Conservation (phyloP, 805 yeast species). For the Schizosaccharomyces japonicus region DNA sequence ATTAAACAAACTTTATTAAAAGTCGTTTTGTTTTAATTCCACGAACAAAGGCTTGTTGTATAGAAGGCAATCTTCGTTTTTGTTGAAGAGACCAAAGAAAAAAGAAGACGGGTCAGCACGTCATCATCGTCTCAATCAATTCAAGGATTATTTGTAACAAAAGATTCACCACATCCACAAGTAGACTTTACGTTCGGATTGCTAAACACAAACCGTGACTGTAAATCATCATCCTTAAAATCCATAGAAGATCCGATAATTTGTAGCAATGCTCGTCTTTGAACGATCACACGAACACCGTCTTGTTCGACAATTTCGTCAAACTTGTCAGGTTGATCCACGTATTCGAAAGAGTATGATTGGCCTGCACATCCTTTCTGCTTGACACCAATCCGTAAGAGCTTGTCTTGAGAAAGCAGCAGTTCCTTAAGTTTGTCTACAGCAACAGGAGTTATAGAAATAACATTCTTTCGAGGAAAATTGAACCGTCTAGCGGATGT, state of each 20-base stretch:
- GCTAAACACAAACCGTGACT: conserved; percentile 70
- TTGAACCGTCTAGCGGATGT: too few species aligned
- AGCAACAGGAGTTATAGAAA: not conserved
- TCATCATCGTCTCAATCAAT: too few species aligned
- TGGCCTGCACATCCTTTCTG: conserved; percentile 94
- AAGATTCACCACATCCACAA: conserved; percentile 97
- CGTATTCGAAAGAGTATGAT: conserved; percentile 77
- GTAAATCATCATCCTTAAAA: conserved; percentile 82
- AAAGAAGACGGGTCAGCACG: too few species aligned
- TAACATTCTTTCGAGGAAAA: conserved; percentile 1
- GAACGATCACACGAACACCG: conserved; percentile 66
- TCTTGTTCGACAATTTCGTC: conserved; percentile 83
- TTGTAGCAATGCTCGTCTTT: conserved; percentile 84
- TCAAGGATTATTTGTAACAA: conserved; percentile 18
- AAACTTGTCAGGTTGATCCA: conserved; percentile 72
- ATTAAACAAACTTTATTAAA: too few species aligned
- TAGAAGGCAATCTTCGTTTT: too few species aligned
- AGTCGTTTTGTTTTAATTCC: too few species aligned
- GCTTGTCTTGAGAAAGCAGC: conserved; percentile 27
- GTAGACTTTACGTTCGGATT: conserved; percentile 95
- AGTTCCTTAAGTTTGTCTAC: not conserved
- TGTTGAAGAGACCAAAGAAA: too few species aligned
- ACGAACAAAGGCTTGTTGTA: too few species aligned
- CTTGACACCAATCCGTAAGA: conserved; percentile 78
- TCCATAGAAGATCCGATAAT: conserved; percentile 97